Percentiles rank a stretch among this genome's conserved stretches.
Conservation (phyloP, 768 basidiomycete genomes). For the Pleurotus sapidus region DNA sequence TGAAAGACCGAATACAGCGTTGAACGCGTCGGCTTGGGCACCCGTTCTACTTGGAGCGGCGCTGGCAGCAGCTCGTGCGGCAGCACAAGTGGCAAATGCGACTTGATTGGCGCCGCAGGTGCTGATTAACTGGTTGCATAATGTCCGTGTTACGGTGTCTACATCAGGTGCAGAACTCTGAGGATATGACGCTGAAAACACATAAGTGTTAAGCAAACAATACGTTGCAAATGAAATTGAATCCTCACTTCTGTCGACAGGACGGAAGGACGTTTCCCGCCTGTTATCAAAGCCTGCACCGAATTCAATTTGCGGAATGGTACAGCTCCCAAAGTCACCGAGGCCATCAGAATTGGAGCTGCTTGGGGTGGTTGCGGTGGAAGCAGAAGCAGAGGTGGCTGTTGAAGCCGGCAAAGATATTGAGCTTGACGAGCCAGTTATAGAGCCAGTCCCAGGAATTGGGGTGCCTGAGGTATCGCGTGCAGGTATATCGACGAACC, state of each 20-base stretch:
- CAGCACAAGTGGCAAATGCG: conserved; percentile 46
- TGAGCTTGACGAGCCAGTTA: conserved; percentile 6
- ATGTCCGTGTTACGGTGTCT: conserved; percentile 54
- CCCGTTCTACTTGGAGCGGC: conserved; percentile 41
- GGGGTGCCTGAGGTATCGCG: conserved; percentile 37
- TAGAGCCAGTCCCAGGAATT: conserved; percentile 24
- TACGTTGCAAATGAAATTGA: neutral
- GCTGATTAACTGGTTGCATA: conserved; percentile 55
- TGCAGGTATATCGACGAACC: conserved; percentile 34
- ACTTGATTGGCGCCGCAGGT: conserved; percentile 51
- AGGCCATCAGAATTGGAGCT: conserved; percentile 17
- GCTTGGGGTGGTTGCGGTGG: conserved; percentile 17
- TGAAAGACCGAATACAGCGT: conserved; percentile 49
- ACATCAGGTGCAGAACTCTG: conserved; percentile 63
- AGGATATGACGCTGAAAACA: conserved; percentile 37
- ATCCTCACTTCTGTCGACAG: conserved; percentile 39
- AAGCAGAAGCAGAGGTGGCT: conserved; percentile 12
- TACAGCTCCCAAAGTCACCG: conserved; percentile 44
- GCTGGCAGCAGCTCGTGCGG: conserved; percentile 38
- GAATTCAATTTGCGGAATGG: conserved; percentile 57
- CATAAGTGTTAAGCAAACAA: neutral
- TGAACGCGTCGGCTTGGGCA: conserved; percentile 62
- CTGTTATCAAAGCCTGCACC: conserved; percentile 54
- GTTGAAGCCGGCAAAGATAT: conserved; percentile 12
- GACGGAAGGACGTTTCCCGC: conserved; percentile 55